Conservation (phyloP, 495 filamentous ascomycete species). For the Penicillium flavigenum region DNA sequence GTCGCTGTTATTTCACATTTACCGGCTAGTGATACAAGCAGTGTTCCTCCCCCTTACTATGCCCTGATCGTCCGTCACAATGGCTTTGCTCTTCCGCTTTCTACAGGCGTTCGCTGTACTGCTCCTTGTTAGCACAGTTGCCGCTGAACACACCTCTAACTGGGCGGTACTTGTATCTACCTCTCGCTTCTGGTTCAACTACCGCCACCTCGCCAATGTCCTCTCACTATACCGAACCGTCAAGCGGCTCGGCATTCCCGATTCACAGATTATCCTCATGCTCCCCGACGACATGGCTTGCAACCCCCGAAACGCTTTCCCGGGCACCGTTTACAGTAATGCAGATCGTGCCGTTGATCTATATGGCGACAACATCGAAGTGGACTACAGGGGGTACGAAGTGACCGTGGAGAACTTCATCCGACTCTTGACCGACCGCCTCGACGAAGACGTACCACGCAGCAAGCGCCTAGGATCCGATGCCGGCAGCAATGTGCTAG, state of each 20-base stretch:
- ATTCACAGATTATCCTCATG: slow-evolving; percentile 99
- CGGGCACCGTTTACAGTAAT: slow-evolving; percentile 97
- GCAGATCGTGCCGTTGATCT: slow-evolving; percentile 92
- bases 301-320: slow-evolving; percentile 97
- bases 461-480: slow-evolving; percentile 91
- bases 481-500: slow-evolving; percentile 90
- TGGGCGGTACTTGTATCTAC: slow-evolving; percentile 98
- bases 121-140: slow-evolving; percentile 42
- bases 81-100: slow-evolving; percentile 31
- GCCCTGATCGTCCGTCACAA: slow-evolving; percentile 21
- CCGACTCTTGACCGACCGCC: slow-evolving; percentile 86
- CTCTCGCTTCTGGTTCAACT: slow-evolving; percentile 99
- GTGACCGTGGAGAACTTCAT: slow-evolving; percentile 99
- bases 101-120: slow-evolving; percentile 43
- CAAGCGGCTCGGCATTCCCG: slow-evolving; percentile 95
- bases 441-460: slow-evolving; percentile 88
- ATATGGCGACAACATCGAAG: slow-evolving; percentile 98
- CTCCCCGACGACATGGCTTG: slow-evolving; percentile 99
- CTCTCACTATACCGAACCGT: slow-evolving; percentile 97
- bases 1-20: neutral
- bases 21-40: neutral
- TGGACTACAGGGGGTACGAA: slow-evolving; percentile 97
- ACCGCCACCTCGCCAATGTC: slow-evolving; percentile 96
- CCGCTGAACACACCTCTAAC: slow-evolving; percentile 89
- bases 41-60: slow-evolving; percentile 17